These are phyloP conservation scores for Clonostachys sp. DNA, from an alignment of 2,329 filamentous ascomycete genomes.

Conservation along the genomic window DNA sequence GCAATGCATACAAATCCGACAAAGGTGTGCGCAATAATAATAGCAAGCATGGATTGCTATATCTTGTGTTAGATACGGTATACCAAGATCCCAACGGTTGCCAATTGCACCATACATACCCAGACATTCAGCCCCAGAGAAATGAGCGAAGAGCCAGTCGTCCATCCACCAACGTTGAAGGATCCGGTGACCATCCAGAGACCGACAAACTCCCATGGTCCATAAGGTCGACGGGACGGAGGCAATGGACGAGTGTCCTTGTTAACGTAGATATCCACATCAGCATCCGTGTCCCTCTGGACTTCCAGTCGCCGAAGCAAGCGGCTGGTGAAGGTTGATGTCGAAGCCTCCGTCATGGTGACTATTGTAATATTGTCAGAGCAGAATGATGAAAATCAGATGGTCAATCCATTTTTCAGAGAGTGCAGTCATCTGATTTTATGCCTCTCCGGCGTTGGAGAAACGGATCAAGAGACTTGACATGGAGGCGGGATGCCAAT, in stretches of 20 bases:
- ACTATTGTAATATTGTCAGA: neutral
- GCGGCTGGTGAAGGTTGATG: slow-evolving; percentile 1
- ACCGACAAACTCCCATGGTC: slow-evolving; percentile 21
- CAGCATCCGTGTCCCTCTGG: slow-evolving; percentile 11
- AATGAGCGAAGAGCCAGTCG: slow-evolving; percentile 18
- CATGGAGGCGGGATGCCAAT: too few relatives aligned
- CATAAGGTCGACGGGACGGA: slow-evolving; percentile 18
- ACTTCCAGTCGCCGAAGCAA: slow-evolving; percentile 12
- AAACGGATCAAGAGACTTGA: too few relatives aligned
- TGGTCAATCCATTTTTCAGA: too few relatives aligned
- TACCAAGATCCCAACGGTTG: too few relatives aligned
- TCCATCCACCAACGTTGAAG: slow-evolving; percentile 25
- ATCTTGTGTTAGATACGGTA: too few relatives aligned
- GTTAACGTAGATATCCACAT: slow-evolving; percentile 16
- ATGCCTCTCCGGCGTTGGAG: neutral
- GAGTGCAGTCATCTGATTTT: neutral
- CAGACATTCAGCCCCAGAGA: slow-evolving; percentile 17
- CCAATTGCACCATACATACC: slow-evolving; percentile 2
- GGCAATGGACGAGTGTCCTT: slow-evolving; percentile 19
- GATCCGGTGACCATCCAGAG: slow-evolving; percentile 24
- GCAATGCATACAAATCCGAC: slow-evolving; percentile 15
- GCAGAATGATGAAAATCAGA: too few relatives aligned
- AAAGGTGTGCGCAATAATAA: slow-evolving; percentile 13
- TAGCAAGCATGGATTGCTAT: slow-evolving; percentile 14
- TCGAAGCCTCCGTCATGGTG: neutral